phyloP scores from a whole-genome alignment of 2,329 filamentous ascomycete genomes.

The Aspergillus pseudonomiae region DNA sequence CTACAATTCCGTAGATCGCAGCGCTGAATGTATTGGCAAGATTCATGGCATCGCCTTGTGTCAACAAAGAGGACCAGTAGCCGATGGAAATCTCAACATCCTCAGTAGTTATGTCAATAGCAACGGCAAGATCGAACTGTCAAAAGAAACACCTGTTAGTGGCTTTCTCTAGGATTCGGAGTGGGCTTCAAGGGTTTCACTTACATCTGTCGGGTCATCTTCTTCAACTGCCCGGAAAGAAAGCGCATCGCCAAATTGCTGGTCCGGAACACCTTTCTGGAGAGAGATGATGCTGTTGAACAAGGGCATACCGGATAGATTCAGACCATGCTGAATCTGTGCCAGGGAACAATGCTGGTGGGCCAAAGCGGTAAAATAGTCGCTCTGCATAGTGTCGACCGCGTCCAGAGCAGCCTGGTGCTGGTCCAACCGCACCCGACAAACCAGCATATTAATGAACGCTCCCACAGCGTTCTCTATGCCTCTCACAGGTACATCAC shows the following conservation, averaged over 20 bases:
- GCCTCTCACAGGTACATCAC: conserved; percentile 37
- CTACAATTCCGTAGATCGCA: background rate
- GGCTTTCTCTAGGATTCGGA: background rate
- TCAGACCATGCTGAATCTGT: background rate
- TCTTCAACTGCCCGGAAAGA: background rate
- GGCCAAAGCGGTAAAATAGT: background rate
- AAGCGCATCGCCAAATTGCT: background rate
- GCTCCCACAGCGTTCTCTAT: conserved; percentile 41
- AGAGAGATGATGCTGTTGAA: conserved; percentile 4
- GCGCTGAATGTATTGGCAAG: background rate
- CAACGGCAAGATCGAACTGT: background rate
- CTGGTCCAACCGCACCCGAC: conserved; percentile 1
- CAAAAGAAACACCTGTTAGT: background rate
- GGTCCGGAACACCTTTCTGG: conserved; percentile 1
- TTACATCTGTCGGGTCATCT: conserved; percentile 5
- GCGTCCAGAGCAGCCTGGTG: background rate
- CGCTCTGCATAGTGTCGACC: background rate
- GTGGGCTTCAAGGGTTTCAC: background rate
- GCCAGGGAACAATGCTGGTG: conserved; percentile 2
- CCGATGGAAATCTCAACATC: background rate
- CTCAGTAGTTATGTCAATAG: background rate
- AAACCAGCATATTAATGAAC: conserved; percentile 14
- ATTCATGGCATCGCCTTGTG: background rate
- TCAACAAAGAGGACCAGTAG: background rate
- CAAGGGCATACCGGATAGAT: background rate